phyloP scores from a whole-genome alignment of 1,284 basidiomycete genomes.

The Apiotrichum sp. region DNA sequence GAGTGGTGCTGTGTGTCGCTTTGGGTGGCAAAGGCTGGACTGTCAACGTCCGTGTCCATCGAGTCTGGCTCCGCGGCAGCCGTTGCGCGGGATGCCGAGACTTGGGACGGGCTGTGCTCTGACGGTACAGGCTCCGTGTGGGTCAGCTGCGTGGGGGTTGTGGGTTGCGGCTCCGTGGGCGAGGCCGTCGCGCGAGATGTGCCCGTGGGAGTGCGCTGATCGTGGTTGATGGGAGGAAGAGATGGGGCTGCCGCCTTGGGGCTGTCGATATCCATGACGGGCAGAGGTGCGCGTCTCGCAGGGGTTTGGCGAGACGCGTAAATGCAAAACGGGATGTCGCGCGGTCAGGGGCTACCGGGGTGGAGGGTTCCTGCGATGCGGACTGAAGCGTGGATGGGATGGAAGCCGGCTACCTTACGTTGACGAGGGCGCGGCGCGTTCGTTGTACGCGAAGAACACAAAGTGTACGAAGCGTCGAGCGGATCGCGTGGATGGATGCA shows the following conservation, averaged over 20 bases:
- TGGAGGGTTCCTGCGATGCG: no score
- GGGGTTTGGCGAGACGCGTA: no score
- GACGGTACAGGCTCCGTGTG: not conserved
- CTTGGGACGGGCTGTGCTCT: not conserved
- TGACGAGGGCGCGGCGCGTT: no score
- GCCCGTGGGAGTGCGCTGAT: not conserved
- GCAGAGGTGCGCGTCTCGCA: no score
- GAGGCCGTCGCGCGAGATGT: not conserved
- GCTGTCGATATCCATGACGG: slow-evolving; percentile 16
- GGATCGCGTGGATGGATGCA: no score
- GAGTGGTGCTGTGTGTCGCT: not conserved
- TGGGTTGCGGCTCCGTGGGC: not conserved
- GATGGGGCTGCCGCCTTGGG: slow-evolving; percentile 9
- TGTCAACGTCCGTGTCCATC: not conserved
- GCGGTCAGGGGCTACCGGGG: not conserved
- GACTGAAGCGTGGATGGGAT: no score
- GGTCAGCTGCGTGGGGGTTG: not conserved
- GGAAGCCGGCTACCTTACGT: no score
- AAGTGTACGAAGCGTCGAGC: no score
- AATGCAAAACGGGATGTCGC: not conserved
- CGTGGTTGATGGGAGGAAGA: slow-evolving; percentile 2
- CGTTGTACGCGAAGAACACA: no score
- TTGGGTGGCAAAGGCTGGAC: not conserved
- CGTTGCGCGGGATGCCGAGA: not conserved
- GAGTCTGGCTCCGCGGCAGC: not conserved